Base-by-base conservation (phyloP, 2,329 filamentous ascomycete species). In the Xylariaceae sp. region DNA sequence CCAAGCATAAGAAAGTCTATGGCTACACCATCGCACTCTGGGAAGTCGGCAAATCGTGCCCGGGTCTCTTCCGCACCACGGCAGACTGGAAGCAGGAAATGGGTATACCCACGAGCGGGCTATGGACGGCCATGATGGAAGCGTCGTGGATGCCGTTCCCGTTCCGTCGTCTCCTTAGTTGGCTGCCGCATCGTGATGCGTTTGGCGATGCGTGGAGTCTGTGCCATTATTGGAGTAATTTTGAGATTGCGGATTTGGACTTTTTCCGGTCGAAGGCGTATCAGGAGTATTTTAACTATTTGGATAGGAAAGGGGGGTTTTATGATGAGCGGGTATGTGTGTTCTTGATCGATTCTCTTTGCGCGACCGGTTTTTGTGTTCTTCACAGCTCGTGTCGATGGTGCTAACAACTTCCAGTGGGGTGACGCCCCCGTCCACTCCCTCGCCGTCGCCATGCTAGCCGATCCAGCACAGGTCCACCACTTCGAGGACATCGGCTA, bases 161-260 rank as follows among this genome's bases (percentile, higher is more conserved):
- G 4, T 67, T 78, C 49, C 72, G 76, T 6, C 66, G 68, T n/a
- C 64, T 73, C 47, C 65, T 77, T 60, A 67, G 70, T 53, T 73
- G 70, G 67, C 60, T 76, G 18, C 68, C 74, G 2, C 71, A 77
- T 64, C 73, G 73, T 48, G 74, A 77, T 56, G 63, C 66, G 2
- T 66, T 70, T 48, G 77, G 76, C 39, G 76, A 79, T 60, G 63
- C 63, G 39, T 79, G 76, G 76, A 78, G 73, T 58, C 54, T 75
- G 60, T 79, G 77, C 64, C 77, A 79, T 60, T 79, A 77, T 65
- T 79, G 77, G 77, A 77, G 75, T 62, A 79, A 79, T 60, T 79
- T 79, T 53, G 77, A 79, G 66, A 78, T 79, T 57, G 77, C 76
- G 37, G 72, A 77, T 59, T 70, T 79, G 69, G 75, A 78, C 57